phyloP scores from a whole-genome alignment of 441 rosid species.

The Arabidopsis lyrata region DNA sequence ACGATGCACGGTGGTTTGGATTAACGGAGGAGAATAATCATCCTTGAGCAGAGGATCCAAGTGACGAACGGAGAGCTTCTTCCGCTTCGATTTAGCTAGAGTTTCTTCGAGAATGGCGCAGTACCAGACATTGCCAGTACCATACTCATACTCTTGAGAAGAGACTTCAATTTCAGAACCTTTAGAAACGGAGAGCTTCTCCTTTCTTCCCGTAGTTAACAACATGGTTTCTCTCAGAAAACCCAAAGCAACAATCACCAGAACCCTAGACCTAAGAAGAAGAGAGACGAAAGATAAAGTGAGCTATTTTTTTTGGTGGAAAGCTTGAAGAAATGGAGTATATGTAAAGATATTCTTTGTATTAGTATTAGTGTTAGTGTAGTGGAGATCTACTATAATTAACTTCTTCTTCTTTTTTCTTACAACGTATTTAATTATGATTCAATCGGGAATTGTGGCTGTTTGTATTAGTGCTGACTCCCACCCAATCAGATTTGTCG shows the following conservation, averaged over 20 bases:
- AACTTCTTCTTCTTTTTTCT: not conserved
- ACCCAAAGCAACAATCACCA: not conserved
- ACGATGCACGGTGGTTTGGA: conserved; percentile 41
- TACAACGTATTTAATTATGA: conserved; percentile 2
- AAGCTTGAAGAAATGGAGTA: not conserved
- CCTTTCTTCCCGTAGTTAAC: conserved; percentile 26
- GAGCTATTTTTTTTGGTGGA: not conserved
- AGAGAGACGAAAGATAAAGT: not conserved
- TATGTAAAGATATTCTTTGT: not conserved
- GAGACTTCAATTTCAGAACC: conserved; percentile 53
- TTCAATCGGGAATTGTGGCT: not conserved
- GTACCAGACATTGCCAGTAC: conserved; percentile 51
- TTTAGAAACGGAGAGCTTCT: conserved; percentile 30
- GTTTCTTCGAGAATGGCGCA: conserved; percentile 46
- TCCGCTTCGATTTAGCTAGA: conserved; percentile 50
- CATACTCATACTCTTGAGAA: conserved; percentile 41
- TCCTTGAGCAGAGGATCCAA: conserved; percentile 44
- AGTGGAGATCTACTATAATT: not conserved
- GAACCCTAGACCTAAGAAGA: conserved; percentile 32
- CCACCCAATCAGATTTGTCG: not conserved
- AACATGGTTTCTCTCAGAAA: conserved; percentile 23
- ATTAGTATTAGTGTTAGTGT: not conserved
- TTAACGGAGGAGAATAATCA: conserved; percentile 38
- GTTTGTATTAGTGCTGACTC: conserved; percentile 4
- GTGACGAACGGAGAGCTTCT: conserved; percentile 54